Conservation (phyloP, 2,329 filamentous ascomycete genomes). For the Simplicillium aogashimaense region DNA sequence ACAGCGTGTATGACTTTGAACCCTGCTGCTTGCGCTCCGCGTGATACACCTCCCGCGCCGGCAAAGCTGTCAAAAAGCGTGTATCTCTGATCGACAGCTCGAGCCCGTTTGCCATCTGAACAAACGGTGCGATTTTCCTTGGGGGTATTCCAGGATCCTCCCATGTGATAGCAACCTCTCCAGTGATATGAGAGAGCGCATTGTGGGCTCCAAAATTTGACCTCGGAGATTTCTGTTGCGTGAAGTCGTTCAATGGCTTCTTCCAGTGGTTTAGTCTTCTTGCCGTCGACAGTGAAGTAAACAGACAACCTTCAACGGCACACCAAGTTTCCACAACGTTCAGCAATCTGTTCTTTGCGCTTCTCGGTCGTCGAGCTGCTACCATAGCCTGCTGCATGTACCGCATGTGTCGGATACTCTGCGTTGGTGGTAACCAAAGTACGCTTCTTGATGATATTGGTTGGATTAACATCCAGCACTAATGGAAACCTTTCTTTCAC, state of each 20-base stretch:
- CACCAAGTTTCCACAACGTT: constrained; percentile 28
- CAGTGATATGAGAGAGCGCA: constrained; percentile 12
- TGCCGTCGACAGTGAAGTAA: constrained; percentile 13
- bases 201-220: no score
- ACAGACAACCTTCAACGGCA: constrained; percentile 38
- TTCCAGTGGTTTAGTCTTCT: constrained; percentile 18
- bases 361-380: constrained; percentile 6
- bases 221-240: constrained; percentile 13
- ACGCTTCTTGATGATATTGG: constrained; percentile 27
- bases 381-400: constrained; percentile 10
- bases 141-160: constrained; percentile 6
- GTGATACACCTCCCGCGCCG: constrained; percentile 61
- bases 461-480: constrained; percentile 29
- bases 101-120: not conserved
- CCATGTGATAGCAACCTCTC: constrained; percentile 13
- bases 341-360: constrained; percentile 10
- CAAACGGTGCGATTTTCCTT: not conserved
- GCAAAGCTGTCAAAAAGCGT: constrained; percentile 65
- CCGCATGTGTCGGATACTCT: constrained; percentile 28
- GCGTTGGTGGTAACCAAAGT: constrained; percentile 46
- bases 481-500: constrained; percentile 25
- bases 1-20: constrained; percentile 51
- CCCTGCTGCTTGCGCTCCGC: constrained; percentile 49
- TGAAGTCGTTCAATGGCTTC: constrained; percentile 24
- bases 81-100: constrained; percentile 35